Base-by-base conservation (phyloP, 2,329 filamentous ascomycete species). In the Colletotrichum incanum region DNA sequence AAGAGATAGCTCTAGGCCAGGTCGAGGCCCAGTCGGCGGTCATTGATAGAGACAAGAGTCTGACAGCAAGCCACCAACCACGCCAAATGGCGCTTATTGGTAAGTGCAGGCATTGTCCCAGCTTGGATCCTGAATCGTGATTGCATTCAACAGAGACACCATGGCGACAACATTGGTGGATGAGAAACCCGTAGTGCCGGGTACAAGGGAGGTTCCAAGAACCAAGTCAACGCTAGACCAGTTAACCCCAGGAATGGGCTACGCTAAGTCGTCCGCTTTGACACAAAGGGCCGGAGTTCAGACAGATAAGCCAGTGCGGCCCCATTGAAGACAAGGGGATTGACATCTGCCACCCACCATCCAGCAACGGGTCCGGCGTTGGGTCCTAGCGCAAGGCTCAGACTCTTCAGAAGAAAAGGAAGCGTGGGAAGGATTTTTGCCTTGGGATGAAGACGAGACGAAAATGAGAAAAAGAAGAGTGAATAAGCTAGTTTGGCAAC, bases 281-380 rank as follows among this genome's bases (percentile, higher is more conserved):
- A 72, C 69, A 72, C 65, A 39, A 69, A 69, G 59, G 28, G 50
- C 43, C n/a, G 56, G 56, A 60, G 55, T 43, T 62, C 60, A 39
- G 60, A 63, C 45, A 28, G 45, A 26, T 37, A 54, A 54, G 61
- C 61, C 31, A 64, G 37, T 54, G 37, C 47, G 49, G 61, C 61
- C 34, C 65, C 41, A 68, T 65, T 45, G 20, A 20, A 37, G 68
- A 60, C 50, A 67, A 58, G 68, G 61, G 61, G 41, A 58, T 58
- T 71, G 68, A 71, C 68, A 71, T 67, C 43, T 71, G 68, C 43
- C 68, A 71, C 23, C n/a, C 59, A 55, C 31, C 56, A 54, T 43
- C 39, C 50, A 39, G 54, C 62, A 52, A 14, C 37, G 65, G 68
- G 68, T 14, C 50, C 34, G 31, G 34, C 41, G 26, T 71, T 43